Evolutionary conservation across 306 rosid species (phyloP).

Genomic region (Sophora flavescens): DNA sequence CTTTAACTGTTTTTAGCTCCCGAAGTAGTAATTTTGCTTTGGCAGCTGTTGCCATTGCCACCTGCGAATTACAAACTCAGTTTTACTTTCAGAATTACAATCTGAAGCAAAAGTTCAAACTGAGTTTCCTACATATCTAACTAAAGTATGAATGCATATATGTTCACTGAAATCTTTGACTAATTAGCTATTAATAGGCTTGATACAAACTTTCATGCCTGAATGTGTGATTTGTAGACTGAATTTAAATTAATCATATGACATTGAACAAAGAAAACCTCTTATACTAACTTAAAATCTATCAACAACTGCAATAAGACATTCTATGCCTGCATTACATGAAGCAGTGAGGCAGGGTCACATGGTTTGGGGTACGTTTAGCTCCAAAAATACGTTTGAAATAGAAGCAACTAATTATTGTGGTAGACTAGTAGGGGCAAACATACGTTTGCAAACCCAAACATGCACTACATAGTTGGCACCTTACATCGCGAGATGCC

Average conservation of each 20-base stretch:
- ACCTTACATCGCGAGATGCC: conserved; percentile 99
- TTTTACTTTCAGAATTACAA: neutral
- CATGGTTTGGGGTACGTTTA: conserved; percentile 19
- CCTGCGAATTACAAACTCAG: conserved; percentile 57
- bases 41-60: conserved; percentile 99
- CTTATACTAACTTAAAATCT: conserved; percentile 20
- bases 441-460: too few relatives aligned
- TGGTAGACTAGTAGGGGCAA: too few relatives aligned
- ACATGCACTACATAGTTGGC: conserved; percentile 68
- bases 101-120: neutral
- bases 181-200: conserved; percentile 1
- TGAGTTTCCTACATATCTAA: conserved; percentile 12
- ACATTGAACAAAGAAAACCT: conserved; percentile 24
- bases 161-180: conserved; percentile 1
- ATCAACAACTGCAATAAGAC: conserved; percentile 33
- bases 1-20: conserved; percentile 93
- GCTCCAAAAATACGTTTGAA: too few relatives aligned
- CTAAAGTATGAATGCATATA: neutral
- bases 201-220: neutral
- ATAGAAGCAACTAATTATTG: too few relatives aligned
- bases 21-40: conserved; percentile 94
- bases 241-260: conserved; percentile 17
- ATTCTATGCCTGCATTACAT: conserved; percentile 42
- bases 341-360: conserved; percentile 47
- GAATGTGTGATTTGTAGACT: conserved; percentile 12